Conservation (phyloP, 257 asterid species). For the Solanum chaucha region DNA sequence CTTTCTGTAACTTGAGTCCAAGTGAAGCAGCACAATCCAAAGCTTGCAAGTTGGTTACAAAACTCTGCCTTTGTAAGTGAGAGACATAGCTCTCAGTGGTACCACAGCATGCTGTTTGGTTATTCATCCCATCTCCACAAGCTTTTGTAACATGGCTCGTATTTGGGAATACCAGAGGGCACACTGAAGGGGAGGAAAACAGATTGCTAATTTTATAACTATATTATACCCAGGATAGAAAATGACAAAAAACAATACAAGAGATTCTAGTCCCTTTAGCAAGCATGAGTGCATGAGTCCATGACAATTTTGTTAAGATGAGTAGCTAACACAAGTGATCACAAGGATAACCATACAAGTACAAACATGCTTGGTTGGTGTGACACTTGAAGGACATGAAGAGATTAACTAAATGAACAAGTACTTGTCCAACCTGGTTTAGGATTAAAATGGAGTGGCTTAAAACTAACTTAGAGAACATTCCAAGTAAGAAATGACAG, state of each 20-base stretch:
- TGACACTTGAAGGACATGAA: not conserved
- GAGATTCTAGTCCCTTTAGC: not conserved
- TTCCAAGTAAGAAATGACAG: not conserved
- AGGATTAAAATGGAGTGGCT: not conserved
- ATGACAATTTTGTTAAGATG: not conserved
- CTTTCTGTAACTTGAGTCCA: constrained; percentile 63
- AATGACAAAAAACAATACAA: not conserved
- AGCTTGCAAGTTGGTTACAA: constrained; percentile 95
- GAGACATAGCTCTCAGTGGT: constrained; percentile 64
- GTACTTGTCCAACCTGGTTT: not conserved
- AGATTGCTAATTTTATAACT: not conserved
- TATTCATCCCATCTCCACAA: constrained; percentile 39
- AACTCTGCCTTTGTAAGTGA: constrained; percentile 91
- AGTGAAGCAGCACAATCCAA: constrained; percentile 85
- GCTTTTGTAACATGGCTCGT: constrained; percentile 49
- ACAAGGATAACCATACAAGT: not conserved
- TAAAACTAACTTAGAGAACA: not conserved
- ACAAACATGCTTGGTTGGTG: not conserved
- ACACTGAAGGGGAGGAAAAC: constrained; percentile 36
- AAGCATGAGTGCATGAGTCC: not conserved
- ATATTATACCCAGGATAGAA: not conserved
- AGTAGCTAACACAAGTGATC: not conserved
- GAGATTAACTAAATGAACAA: not conserved
- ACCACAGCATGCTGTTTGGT: constrained; percentile 59
- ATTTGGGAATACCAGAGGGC: constrained; percentile 84